These are phyloP conservation scores for Handroanthus guayacan DNA, from an alignment of 257 asterid species.

Conservation along the genomic window DNA sequence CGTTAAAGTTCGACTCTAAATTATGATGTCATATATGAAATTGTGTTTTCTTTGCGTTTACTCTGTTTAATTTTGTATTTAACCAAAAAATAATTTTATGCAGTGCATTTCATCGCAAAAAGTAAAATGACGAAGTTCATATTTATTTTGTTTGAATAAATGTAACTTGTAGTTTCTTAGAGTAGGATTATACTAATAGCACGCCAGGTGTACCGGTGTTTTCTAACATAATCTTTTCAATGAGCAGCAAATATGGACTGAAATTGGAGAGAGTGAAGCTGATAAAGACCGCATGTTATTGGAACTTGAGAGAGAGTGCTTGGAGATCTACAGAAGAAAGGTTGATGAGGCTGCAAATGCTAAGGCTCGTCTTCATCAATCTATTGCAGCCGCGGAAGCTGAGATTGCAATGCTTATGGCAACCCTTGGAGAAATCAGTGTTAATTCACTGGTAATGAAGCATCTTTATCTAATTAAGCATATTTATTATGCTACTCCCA, in stretches of 20 bases:
- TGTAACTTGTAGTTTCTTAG: conserved; percentile 15
- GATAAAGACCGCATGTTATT: conserved; percentile 77
- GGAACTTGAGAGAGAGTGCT: conserved; percentile 92
- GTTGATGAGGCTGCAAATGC: conserved; percentile 85
- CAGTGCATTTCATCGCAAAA: neutral
- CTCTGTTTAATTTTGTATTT: neutral
- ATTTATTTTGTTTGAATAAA: conserved; percentile 3
- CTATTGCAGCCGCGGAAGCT: conserved; percentile 90
- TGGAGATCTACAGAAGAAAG: conserved; percentile 78
- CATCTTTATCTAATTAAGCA: neutral
- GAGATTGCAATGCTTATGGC: conserved; percentile 92
- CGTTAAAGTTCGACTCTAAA: neutral
- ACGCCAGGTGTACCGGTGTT: conserved; percentile 3
- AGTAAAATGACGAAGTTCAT: neutral
- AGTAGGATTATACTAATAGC: conserved; percentile 22
- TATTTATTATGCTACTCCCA: too few relatives aligned
- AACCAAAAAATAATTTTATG: neutral
- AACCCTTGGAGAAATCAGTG: conserved; percentile 75
- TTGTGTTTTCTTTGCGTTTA: conserved; percentile 10
- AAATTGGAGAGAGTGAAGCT: conserved; percentile 86
- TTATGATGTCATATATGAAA: neutral
- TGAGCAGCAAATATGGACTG: conserved; percentile 89
- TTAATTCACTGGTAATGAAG: conserved; percentile 64
- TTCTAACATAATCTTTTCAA: conserved; percentile 25
- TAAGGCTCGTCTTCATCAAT: conserved; percentile 82